phyloP scores from a whole-genome alignment of 495 filamentous ascomycete genomes.

The Rhypophila decipiens region DNA sequence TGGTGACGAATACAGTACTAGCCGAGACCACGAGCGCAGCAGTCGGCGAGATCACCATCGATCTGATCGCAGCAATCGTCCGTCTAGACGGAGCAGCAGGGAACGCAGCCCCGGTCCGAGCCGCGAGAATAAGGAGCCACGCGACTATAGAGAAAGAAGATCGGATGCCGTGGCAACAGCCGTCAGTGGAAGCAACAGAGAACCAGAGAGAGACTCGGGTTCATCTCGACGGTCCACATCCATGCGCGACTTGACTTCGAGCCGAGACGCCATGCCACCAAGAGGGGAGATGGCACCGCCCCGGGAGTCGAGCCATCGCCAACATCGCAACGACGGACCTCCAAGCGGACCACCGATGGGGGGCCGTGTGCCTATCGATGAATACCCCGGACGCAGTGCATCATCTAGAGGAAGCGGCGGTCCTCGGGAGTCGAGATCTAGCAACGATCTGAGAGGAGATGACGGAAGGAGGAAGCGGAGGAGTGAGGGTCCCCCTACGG shows the following conservation, averaged over 20 bases:
- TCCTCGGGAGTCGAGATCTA: slow-evolving; percentile 20
- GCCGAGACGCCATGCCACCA: slow-evolving; percentile 11
- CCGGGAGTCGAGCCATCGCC: slow-evolving; percentile 18
- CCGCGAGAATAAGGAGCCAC: slow-evolving; percentile 32
- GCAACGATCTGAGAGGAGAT: slow-evolving; percentile 18
- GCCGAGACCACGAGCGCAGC: slow-evolving; percentile 37
- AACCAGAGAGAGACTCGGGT: slow-evolving; percentile 10
- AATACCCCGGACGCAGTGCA: slow-evolving; percentile 15
- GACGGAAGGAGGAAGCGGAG: slow-evolving; percentile 26
- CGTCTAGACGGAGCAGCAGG: slow-evolving; percentile 37
- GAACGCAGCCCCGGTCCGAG: slow-evolving; percentile 35
- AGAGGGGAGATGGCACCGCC: slow-evolving; percentile 21
- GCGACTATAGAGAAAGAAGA: slow-evolving; percentile 27
- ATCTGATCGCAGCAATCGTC: slow-evolving; percentile 32
- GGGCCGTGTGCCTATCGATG: slow-evolving; percentile 10
- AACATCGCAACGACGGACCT: slow-evolving; percentile 16
- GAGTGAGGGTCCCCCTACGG: slow-evolving; percentile 19
- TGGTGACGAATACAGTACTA: slow-evolving; percentile 25
- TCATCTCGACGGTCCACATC: slow-evolving; percentile 15
- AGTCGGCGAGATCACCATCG: slow-evolving; percentile 37
- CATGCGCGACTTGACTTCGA: slow-evolving; percentile 15
- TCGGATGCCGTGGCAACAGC: slow-evolving; percentile 16
- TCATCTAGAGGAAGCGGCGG: slow-evolving; percentile 15
- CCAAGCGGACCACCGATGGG: slow-evolving; percentile 9
- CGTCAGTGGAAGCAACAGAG: slow-evolving; percentile 5